phyloP scores from a whole-genome alignment of 2,329 filamentous ascomycete genomes.

The Pseudogymnoascus destructans region DNA sequence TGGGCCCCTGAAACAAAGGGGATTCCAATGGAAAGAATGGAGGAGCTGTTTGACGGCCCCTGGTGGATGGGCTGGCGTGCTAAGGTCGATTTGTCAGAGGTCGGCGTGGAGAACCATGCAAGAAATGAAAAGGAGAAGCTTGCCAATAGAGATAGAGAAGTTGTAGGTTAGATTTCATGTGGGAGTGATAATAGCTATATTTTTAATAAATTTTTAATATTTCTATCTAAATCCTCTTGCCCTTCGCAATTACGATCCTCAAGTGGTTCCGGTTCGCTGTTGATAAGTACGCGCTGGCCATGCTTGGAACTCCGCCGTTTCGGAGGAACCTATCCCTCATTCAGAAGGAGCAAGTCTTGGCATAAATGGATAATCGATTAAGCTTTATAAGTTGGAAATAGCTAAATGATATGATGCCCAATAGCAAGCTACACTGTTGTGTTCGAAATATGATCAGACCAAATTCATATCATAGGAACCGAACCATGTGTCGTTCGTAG shows the following conservation, averaged over 20 bases:
- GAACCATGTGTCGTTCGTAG: neutral
- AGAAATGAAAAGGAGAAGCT: neutral
- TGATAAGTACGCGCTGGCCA: neutral
- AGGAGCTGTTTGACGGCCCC: slow-evolving; percentile 34
- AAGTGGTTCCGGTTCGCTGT: neutral
- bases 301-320: neutral
- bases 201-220: neutral
- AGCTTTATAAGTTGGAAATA: neutral
- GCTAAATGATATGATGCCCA: neutral
- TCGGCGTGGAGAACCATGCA: neutral
- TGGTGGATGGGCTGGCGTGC: slow-evolving; percentile 33
- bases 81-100: slow-evolving; percentile 13
- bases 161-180: neutral
- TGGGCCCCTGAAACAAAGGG: slow-evolving; percentile 43
- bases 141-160: neutral
- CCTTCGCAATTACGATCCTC: neutral
- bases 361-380: neutral
- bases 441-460: neutral
- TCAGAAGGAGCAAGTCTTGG: slow-evolving; percentile 2
- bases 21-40: slow-evolving; percentile 40
- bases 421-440: neutral
- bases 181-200: neutral
- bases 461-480: neutral
- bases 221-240: neutral
- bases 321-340: neutral